These are phyloP conservation scores for Debaryomyces tyrocola DNA, from an alignment of 805 yeast species.

Conservation along the genomic window DNA sequence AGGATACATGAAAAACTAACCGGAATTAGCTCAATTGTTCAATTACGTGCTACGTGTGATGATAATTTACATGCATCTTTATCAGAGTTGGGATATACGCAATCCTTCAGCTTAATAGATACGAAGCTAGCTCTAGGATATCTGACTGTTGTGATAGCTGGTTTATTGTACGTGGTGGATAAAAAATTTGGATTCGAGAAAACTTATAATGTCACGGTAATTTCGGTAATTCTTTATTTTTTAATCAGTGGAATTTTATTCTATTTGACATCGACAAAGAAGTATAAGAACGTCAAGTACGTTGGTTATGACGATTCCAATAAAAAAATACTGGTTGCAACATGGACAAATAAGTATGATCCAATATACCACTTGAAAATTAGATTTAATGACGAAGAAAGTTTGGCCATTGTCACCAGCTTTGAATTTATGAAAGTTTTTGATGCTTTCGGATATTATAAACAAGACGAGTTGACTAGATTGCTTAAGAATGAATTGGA, in stretches of 20 bases:
- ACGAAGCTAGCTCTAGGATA: conserved; percentile 51
- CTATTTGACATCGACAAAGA: conserved; percentile 29
- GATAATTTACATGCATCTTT: conserved; percentile 45
- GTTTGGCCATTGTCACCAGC: conserved; percentile 11
- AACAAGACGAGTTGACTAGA: conserved; percentile 20
- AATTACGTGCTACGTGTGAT: conserved; percentile 50
- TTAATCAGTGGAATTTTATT: conserved; percentile 32
- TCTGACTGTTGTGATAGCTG: conserved; percentile 47
- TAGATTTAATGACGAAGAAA: conserved; percentile 24
- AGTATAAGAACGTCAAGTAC: conserved; percentile 47
- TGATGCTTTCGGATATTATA: conserved; percentile 47
- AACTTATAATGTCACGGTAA: conserved; percentile 31
- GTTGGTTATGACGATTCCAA: conserved; percentile 38
- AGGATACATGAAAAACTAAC: neutral
- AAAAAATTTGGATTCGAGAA: conserved; percentile 48
- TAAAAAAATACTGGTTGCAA: conserved; percentile 37
- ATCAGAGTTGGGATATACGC: conserved; percentile 45
- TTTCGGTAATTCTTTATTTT: conserved; percentile 39
- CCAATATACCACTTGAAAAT: conserved; percentile 44
- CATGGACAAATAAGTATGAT: conserved; percentile 44
- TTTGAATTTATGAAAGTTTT: conserved; percentile 44
- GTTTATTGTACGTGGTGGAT: conserved; percentile 46
- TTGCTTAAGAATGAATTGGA: conserved; percentile 10
- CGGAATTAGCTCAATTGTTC: conserved; percentile 41
- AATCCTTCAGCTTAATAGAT: conserved; percentile 47